Conservation (phyloP, 805 yeast species). For the Wickerhamiella brachini region DNA sequence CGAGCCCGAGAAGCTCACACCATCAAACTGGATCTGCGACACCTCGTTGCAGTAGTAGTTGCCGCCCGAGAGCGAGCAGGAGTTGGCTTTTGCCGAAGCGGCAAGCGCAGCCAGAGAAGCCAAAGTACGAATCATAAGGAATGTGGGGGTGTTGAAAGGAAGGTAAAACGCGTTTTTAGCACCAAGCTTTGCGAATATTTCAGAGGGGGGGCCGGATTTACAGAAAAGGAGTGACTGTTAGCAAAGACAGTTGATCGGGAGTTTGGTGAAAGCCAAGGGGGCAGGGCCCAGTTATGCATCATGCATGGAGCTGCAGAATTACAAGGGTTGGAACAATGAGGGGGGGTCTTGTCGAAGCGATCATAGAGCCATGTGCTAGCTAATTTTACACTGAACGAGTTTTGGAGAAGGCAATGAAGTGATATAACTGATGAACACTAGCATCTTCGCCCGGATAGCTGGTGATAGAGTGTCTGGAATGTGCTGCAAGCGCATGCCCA, state of each 20-base stretch:
- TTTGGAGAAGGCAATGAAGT: no score
- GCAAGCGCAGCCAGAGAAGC: conserved; percentile 20
- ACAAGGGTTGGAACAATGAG: not conserved
- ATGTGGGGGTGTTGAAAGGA: not conserved
- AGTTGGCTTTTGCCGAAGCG: conserved; percentile 25
- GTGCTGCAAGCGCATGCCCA: not conserved
- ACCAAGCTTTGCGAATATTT: not conserved
- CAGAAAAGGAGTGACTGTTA: not conserved
- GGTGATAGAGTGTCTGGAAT: not conserved
- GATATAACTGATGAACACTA: no score
- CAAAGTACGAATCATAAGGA: conserved; percentile 9
- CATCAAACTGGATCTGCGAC: conserved; percentile 48
- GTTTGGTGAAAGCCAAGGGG: not conserved
- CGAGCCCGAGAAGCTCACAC: conserved; percentile 76
- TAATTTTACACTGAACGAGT: no score
- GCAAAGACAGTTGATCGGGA: not conserved
- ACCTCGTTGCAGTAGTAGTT: conserved; percentile 75
- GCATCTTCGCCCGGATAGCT: no score
- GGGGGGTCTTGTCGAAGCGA: not conserved
- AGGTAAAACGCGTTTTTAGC: not conserved
- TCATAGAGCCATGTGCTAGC: not conserved
- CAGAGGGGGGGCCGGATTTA: not conserved
- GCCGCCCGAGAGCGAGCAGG: conserved; percentile 43
- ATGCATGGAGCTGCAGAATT: not conserved
- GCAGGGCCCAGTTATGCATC: not conserved